phyloP scores from a whole-genome alignment of 352 stramenopile genomes.

The Globisporangium abappressorium region DNA sequence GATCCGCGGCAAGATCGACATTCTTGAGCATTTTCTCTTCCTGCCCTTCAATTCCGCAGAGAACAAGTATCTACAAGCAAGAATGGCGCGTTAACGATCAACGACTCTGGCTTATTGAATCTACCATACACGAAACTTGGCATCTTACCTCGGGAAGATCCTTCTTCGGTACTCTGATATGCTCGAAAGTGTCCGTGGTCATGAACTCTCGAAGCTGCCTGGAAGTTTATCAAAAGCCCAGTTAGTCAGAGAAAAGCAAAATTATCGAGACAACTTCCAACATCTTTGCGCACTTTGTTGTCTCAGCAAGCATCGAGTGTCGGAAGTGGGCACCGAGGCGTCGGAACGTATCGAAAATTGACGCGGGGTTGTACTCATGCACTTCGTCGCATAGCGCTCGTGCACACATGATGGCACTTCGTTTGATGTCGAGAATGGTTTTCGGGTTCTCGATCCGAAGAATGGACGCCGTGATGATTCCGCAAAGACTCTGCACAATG shows the following conservation, averaged over 20 bases:
- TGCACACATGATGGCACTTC: constrained; percentile 50
- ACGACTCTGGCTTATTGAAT: neutral
- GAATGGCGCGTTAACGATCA: neutral
- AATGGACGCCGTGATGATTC: constrained; percentile 62
- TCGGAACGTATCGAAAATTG: constrained; percentile 67
- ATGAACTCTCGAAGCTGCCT: constrained; percentile 68
- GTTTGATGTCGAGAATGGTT: constrained; percentile 73
- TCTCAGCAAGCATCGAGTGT: constrained; percentile 52
- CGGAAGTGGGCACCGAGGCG: constrained; percentile 60
- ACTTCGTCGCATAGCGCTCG: constrained; percentile 68
- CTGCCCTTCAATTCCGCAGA: constrained; percentile 55
- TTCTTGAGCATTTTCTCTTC: constrained; percentile 58
- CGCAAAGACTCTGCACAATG: constrained; percentile 71
- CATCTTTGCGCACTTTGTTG: constrained; percentile 45
- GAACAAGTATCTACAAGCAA: constrained; percentile 32
- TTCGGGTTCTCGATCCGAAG: constrained; percentile 47
- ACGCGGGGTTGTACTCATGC: constrained; percentile 66
- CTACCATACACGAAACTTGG: neutral
- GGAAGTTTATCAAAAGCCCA: neutral
- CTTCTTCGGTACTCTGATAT: constrained; percentile 42
- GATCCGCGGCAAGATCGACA: constrained; percentile 38
- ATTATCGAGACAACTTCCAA: neutral
- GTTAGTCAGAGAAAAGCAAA: neutral
- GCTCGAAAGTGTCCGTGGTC: constrained; percentile 66
- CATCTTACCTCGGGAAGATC: constrained; percentile 35